A percentile compares a stretch with the other conserved stretches of the same genome.
phyloP scores from a whole-genome alignment of 2,329 filamentous ascomycete genomes.

The Malbranchea cinnamomea region DNA sequence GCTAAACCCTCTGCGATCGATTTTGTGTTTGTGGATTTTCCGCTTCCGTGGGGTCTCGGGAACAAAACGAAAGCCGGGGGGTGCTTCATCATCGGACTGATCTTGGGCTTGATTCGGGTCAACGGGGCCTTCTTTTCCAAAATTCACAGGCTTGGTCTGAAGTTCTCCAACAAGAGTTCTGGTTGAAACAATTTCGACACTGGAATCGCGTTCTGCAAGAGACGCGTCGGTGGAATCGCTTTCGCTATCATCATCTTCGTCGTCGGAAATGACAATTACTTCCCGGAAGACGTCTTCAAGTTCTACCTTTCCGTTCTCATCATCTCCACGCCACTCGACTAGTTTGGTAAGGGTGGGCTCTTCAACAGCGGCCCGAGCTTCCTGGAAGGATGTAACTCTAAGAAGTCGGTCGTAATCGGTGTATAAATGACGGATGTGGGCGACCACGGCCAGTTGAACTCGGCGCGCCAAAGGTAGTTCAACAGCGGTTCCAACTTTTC shows the following conservation, averaged over 20 bases:
- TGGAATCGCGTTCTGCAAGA: conserved; percentile 20
- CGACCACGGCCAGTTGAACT: conserved; percentile 46
- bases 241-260: conserved; percentile 36
- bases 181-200: conserved; percentile 30
- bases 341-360: conserved; percentile 40
- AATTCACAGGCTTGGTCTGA: conserved; percentile 17
- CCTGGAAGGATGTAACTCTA: conserved; percentile 36
- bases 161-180: conserved; percentile 21
- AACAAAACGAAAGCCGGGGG: conserved; percentile 23
- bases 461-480: conserved; percentile 40
- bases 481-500: conserved; percentile 42
- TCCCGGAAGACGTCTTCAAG: conserved; percentile 49
- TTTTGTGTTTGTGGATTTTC: conserved; percentile 16
- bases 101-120: conserved; percentile 14
- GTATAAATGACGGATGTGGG: conserved; percentile 47
- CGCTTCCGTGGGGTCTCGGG: conserved; percentile 14
- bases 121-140: conserved; percentile 10
- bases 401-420: conserved; percentile 48
- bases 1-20: conserved; percentile 31
- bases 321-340: conserved; percentile 48
- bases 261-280: conserved; percentile 48
- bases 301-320: conserved; percentile 36
- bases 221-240: conserved; percentile 15
- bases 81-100: conserved; percentile 21
- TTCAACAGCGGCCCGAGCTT: conserved; percentile 41